Base-by-base conservation (phyloP, 306 rosid genomes). In the Hylodesmum podocarpum region DNA sequence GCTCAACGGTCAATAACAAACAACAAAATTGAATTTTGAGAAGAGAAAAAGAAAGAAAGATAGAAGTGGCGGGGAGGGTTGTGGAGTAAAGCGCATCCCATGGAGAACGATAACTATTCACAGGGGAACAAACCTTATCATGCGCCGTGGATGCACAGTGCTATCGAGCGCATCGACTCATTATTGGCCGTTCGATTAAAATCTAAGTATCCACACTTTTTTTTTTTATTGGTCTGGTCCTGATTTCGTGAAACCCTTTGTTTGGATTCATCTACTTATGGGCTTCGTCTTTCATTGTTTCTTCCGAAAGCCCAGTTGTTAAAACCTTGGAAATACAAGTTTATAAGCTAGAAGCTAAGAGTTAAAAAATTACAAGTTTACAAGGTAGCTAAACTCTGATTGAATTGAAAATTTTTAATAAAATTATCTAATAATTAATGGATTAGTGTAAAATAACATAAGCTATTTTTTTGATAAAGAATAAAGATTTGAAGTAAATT, bases 81-180 rank as follows among this genome's bases (percentile, higher is more conserved):
- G 63, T 43, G 74, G 34, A 80, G 83, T 41, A 89, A 66, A 81
- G 90, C 89, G 93, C 90, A 86, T 89, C 74, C 86, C 72, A 24
- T 22, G 66, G 87, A 89, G 88, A 84, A 84, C 70, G 89, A 78
- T 78, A 84, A 83, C 69, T 36, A 58, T 50, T 78, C 33, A 11
- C 70, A 58, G 53, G 58, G 55, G 5, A 47, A 5, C 1, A 0
- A 41, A 2, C 5, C 80, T 86, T 89, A 86, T 83, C 82, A 59
- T 89, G 86, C 89, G 88, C 88, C 77, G 19, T 34, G 78, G 86
- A 59, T 14, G 84, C 79, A 80, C 77, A 16, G 59, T 25, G 64
- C 61, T 79, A 86, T 82, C 87, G 43, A 77, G 78, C 84, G 88
- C 93, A 43, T 61, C 33, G 0, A 4, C 11, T 1, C 3, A 43